phyloP scores from a whole-genome alignment of 164 flowering plant species.

The grape (Vitis vinifera) region DNA sequence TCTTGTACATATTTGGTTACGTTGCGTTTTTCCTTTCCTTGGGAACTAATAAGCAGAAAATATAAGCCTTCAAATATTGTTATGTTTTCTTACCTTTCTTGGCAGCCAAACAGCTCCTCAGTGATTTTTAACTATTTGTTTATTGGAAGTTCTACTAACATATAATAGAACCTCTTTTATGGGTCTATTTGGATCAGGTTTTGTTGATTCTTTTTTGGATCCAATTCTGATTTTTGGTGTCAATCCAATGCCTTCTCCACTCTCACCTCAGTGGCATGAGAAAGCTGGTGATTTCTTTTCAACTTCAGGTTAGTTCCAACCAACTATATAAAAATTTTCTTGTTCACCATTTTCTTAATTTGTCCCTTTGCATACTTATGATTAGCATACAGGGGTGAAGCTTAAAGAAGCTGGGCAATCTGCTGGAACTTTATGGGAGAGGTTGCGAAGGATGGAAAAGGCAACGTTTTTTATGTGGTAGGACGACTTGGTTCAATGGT shows the following conservation, averaged over 20 bases:
- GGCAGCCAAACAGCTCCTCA: too few relatives aligned
- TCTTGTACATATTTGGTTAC: too few relatives aligned
- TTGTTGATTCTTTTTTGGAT: too few relatives aligned
- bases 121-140: too few relatives aligned
- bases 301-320: conserved; percentile 55
- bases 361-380: background rate
- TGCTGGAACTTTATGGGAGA: conserved; percentile 73
- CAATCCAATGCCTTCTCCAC: conserved; percentile 54
- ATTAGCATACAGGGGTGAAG: conserved; percentile 54
- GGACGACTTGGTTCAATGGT: conserved; percentile 72
- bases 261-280: conserved; percentile 80
- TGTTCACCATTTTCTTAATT: background rate
- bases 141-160: too few relatives aligned
- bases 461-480: conserved; percentile 70
- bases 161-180: too few relatives aligned
- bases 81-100: too few relatives aligned
- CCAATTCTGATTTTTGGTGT: too few relatives aligned
- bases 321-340: background rate
- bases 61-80: too few relatives aligned
- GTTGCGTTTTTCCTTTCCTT: too few relatives aligned
- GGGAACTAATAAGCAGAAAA: too few relatives aligned
- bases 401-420: conserved; percentile 80
- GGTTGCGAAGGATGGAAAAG: conserved; percentile 84
- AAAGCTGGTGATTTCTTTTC: conserved; percentile 79
- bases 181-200: too few relatives aligned